phyloP scores from a whole-genome alignment of 441 rosid genomes.

The Gossypium lobatum region DNA sequence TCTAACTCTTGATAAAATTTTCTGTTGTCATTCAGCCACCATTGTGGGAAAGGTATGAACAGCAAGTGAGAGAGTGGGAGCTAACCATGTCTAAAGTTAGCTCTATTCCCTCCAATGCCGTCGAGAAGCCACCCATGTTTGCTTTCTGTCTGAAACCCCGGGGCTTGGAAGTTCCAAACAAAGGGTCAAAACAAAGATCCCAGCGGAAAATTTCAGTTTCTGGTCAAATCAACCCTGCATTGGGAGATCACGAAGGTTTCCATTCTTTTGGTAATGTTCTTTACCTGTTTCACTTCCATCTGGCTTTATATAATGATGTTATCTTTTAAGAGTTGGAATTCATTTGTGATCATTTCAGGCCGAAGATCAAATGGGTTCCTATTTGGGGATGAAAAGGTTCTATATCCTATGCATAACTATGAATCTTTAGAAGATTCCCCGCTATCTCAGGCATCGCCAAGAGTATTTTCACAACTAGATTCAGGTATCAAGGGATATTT shows the following conservation, averaged over 20 bases:
- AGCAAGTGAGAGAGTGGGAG: conserved; percentile 78
- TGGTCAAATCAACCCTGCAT: conserved; percentile 37
- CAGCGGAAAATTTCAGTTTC: conserved; percentile 63
- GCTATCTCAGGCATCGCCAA: conserved; percentile 45
- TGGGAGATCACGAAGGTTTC: conserved; percentile 55
- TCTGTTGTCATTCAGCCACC: conserved; percentile 55
- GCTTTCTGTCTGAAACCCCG: conserved; percentile 97
- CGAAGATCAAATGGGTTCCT: conserved; percentile 63
- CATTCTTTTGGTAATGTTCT: conserved; percentile 38
- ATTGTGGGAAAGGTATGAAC: conserved; percentile 81
- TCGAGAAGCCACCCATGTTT: conserved; percentile 86
- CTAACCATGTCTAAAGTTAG: conserved; percentile 42
- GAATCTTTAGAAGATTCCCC: conserved; percentile 54
- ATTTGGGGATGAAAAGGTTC: conserved; percentile 57
- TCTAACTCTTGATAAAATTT: background rate
- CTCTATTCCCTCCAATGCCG: conserved; percentile 29
- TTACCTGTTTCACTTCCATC: conserved; percentile 8
- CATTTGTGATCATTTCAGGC: conserved; percentile 38
- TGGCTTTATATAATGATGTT: background rate
- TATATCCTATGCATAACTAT: conserved; percentile 44
- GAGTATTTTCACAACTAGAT: conserved; percentile 50
- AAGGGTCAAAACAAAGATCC: conserved; percentile 83
- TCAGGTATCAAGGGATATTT: conserved; percentile 35
- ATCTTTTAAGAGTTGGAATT: background rate
- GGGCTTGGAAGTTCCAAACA: conserved; percentile 87